Evolutionary conservation across 352 stramenopile genomes (phyloP).

Genomic region (Pythium rishiriense): DNA sequence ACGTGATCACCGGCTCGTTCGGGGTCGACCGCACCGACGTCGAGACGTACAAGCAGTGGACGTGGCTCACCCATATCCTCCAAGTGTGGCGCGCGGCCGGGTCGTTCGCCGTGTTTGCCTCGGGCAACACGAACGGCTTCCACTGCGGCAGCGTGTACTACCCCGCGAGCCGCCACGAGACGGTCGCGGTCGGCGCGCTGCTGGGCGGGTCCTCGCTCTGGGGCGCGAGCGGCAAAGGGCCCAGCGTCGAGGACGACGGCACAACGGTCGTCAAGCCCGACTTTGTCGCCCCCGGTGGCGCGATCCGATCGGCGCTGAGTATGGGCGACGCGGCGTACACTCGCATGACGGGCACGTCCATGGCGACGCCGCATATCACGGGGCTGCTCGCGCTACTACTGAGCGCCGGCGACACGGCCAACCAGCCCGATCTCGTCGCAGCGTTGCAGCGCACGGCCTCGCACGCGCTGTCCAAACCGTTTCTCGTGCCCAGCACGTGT

Average conservation of each 20-base stretch:
- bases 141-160: slow-evolving; percentile 72
- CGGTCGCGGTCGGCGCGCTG: slow-evolving; percentile 59
- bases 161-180: slow-evolving; percentile 52
- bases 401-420: slow-evolving; percentile 29
- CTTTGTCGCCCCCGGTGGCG: slow-evolving; percentile 69
- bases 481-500: slow-evolving; percentile 64
- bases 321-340: slow-evolving; percentile 58
- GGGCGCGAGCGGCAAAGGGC: slow-evolving; percentile 71
- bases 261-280: slow-evolving; percentile 63
- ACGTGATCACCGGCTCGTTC: slow-evolving; percentile 72
- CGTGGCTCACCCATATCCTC: slow-evolving; percentile 55
- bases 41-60: slow-evolving; percentile 49
- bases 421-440: slow-evolving; percentile 33
- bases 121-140: slow-evolving; percentile 73
- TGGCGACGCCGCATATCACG: slow-evolving; percentile 71
- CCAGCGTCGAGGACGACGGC: slow-evolving; percentile 35
- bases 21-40: slow-evolving; percentile 49
- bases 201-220: slow-evolving; percentile 61
- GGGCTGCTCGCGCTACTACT: slow-evolving; percentile 63
- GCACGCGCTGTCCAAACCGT: slow-evolving; percentile 56
- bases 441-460: slow-evolving; percentile 42
- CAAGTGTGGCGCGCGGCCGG: slow-evolving; percentile 53
- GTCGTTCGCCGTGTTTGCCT: slow-evolving; percentile 61
- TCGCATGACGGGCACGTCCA: slow-evolving; percentile 69
- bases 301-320: slow-evolving; percentile 65